Evolutionary conservation across 2,329 filamentous ascomycete genomes (phyloP).

Genomic region (Berkeleyomyces basicola): DNA sequence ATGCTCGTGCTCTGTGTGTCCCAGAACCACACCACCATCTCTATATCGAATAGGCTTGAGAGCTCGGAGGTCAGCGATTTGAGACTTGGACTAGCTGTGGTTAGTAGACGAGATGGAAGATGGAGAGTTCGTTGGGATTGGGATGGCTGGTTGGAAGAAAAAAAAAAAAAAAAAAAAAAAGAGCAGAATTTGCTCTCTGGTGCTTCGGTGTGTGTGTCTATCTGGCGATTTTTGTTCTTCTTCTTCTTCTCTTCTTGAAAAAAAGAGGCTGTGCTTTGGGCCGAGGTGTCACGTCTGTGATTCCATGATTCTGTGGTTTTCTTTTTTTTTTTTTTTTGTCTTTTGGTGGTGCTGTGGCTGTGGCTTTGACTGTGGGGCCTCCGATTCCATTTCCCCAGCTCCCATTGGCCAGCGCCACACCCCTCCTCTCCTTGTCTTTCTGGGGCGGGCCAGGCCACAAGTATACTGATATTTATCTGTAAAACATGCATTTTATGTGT

Average conservation of each 20-base stretch:
- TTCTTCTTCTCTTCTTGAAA: not conserved
- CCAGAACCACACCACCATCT: too few species aligned
- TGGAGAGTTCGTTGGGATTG: not conserved
- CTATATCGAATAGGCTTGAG: too few species aligned
- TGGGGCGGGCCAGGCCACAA: not conserved
- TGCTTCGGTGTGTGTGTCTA: too few species aligned
- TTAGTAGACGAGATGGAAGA: not conserved
- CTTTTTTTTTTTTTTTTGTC: not conserved
- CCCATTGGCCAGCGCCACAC: not conserved
- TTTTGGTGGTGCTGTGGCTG: not conserved
- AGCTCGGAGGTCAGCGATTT: not conserved
- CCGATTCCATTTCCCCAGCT: not conserved
- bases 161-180: too few species aligned
- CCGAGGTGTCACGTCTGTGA: not conserved
- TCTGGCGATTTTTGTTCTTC: not conserved
- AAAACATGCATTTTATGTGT: not conserved
- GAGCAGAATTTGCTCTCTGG: too few species aligned
- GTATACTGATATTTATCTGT: not conserved
- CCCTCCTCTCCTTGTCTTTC: not conserved
- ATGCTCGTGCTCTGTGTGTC: too few species aligned
- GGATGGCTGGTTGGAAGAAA: too few species aligned
- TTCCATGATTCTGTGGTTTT: not conserved
- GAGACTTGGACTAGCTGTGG: not conserved
- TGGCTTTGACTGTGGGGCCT: not conserved
- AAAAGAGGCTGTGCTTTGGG: not conserved